These are phyloP conservation scores for Heliamphora exappendiculata DNA, from an alignment of 148 eudicot genomes.

Conservation along the genomic window DNA sequence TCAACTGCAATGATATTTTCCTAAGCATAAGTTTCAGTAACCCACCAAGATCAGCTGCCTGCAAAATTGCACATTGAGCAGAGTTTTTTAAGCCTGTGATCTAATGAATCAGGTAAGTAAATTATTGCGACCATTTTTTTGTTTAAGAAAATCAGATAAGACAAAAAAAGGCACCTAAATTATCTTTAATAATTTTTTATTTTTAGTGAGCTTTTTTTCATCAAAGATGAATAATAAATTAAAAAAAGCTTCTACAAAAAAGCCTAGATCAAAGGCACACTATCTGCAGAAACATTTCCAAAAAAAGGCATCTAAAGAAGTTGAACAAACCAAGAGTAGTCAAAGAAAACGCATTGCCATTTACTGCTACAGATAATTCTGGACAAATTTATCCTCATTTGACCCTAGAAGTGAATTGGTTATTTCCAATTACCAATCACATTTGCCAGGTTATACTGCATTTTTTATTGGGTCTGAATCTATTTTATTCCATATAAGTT, in stretches of 20 bases:
- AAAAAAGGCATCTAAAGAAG: neutral
- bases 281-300: neutral
- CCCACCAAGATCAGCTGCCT: conserved; percentile 87
- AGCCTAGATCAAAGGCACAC: too few species aligned
- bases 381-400: neutral
- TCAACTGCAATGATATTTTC: conserved; percentile 66
- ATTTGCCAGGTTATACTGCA: neutral
- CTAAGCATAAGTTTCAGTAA: conserved; percentile 72
- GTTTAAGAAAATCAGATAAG: too few species aligned
- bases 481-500: neutral
- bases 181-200: too few species aligned
- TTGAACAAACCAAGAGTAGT: neutral
- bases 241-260: too few species aligned
- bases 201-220: too few species aligned
- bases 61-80: conserved; percentile 13
- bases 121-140: too few species aligned
- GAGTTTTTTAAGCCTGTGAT: neutral
- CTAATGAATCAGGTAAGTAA: too few species aligned
- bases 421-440: neutral
- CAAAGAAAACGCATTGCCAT: neutral
- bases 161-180: too few species aligned
- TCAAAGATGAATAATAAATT: too few species aligned
- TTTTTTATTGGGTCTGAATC: too few species aligned
- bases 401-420: neutral
- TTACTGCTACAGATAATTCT: neutral